phyloP scores from a whole-genome alignment of 148 eudicot species.

The Limonium bicolor region DNA sequence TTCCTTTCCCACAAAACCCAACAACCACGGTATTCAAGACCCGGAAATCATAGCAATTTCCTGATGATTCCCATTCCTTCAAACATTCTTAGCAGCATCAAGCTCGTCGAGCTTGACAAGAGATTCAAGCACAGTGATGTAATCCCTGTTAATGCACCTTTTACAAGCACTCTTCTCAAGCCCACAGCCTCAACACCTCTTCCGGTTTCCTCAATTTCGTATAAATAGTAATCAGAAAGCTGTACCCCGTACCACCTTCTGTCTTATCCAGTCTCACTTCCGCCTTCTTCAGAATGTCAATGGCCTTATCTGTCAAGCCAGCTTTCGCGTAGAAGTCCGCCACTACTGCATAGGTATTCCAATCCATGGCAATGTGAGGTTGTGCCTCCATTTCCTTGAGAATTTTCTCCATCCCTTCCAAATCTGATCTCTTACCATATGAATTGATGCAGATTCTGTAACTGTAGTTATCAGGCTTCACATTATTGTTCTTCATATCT shows the following conservation, averaged over 20 bases:
- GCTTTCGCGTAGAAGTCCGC: constrained; percentile 23
- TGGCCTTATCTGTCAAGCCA: constrained; percentile 23
- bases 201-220: constrained; percentile 24
- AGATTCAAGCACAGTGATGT: constrained; percentile 25
- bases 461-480: constrained; percentile 22
- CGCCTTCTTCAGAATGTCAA: constrained; percentile 22
- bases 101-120: constrained; percentile 31
- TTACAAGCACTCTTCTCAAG: constrained; percentile 16
- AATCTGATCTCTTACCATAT: constrained; percentile 21
- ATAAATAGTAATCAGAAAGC: constrained; percentile 28
- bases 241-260: constrained; percentile 16
- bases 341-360: constrained; percentile 22
- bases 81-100: constrained; percentile 24
- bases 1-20: constrained; percentile 28
- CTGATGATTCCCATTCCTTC: constrained; percentile 35
- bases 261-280: constrained; percentile 22
- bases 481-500: constrained; percentile 29
- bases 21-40: constrained; percentile 29
- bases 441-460: constrained; percentile 34
- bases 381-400: constrained; percentile 23
- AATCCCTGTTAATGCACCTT: constrained; percentile 29
- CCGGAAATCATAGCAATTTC: constrained; percentile 23
- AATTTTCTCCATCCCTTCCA: constrained; percentile 21
- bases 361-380: constrained; percentile 24
- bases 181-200: constrained; percentile 36